Base-by-base conservation (phyloP, 176 grass and related monocot species). In the Microstegium vimineum region DNA sequence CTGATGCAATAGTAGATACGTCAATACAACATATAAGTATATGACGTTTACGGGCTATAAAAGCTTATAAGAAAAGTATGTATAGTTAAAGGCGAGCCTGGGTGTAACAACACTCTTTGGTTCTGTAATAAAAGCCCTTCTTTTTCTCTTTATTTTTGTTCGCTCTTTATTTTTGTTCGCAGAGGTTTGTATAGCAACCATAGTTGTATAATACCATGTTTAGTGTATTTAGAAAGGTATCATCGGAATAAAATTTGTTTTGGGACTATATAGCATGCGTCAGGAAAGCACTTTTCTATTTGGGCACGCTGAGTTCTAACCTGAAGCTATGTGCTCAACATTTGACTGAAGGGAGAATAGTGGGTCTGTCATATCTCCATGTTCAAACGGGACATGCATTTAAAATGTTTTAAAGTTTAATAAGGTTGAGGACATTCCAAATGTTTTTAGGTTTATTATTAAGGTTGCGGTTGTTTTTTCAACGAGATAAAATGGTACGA, bases 1-100 rank as follows among this genome's bases (percentile, higher is more conserved):
- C 60, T 94, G 84, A 85, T 90, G 77, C 94, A 96, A 84, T 96
- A 85, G 69, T 87, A 87, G 51, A 71, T 42, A 31, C 66, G 72
- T 57, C 35, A 60, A 74, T 77, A 84, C 78, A 67, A 80, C 38
- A 81, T 80, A 83, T 74, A 77, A 66, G 27, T 54, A 71, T 84
- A 71, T 84, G 81, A 76, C 68, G 69, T 82, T 81, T 81, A 81
- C 75, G 60, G 76, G 76, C 80, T 61, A 81, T 77, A 69, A 87
- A 79, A 87, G 73, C 47, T 83, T 81, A 84, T 73, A 79, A 49
- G 71, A 42, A 87, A 89, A 61, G 70, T 51, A 25, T 92, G 87
- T 90, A 92, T 90, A 92, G 80, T 73, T 84, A 84, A 81, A 89
- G 76, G 68, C 17, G 60, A 78, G 72, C 77, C 66, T 84, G 38